These are phyloP conservation scores for Aspergillus udagawae DNA, from an alignment of 2,329 filamentous ascomycete species.

Conservation along the genomic window DNA sequence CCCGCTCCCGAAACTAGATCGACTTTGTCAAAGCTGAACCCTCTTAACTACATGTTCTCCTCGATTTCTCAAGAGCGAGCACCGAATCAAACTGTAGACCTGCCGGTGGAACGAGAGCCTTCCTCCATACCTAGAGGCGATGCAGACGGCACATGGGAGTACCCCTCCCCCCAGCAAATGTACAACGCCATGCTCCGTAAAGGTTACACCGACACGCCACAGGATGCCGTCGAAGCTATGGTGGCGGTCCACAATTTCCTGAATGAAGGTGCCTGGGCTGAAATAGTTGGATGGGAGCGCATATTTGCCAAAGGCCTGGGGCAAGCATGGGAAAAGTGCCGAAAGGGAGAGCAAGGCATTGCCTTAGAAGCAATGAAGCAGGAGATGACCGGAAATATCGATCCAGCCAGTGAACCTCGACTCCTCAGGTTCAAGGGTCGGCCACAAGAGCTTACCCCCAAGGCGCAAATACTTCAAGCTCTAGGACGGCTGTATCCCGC, in stretches of 20 bases:
- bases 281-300: slow-evolving; percentile 91
- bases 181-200: slow-evolving; percentile 97
- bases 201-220: slow-evolving; percentile 89
- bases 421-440: slow-evolving; percentile 84
- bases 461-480: slow-evolving; percentile 78
- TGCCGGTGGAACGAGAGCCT: slow-evolving; percentile 76
- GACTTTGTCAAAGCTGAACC: slow-evolving; percentile 64
- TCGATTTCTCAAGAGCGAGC: slow-evolving; percentile 77
- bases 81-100: slow-evolving; percentile 64
- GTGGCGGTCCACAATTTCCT: slow-evolving; percentile 97
- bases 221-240: slow-evolving; percentile 93
- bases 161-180: slow-evolving; percentile 98
- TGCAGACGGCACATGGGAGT: slow-evolving; percentile 80
- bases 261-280: slow-evolving; percentile 94
- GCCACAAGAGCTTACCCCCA: slow-evolving; percentile 85
- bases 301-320: slow-evolving; percentile 72
- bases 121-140: slow-evolving; percentile 90
- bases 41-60: slow-evolving; percentile 93
- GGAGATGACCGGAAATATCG: slow-evolving; percentile 33
- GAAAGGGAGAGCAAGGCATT: slow-evolving; percentile 66
- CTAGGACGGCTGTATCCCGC: slow-evolving; percentile 74
- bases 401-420: slow-evolving; percentile 56
- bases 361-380: slow-evolving; percentile 52
- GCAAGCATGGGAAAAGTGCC: slow-evolving; percentile 70
- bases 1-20: slow-evolving; percentile 35